Percentiles rank a stretch among this genome's conserved stretches.
Conservation (phyloP, 257 asterid species). For the Parsonsia alboflavescens region DNA sequence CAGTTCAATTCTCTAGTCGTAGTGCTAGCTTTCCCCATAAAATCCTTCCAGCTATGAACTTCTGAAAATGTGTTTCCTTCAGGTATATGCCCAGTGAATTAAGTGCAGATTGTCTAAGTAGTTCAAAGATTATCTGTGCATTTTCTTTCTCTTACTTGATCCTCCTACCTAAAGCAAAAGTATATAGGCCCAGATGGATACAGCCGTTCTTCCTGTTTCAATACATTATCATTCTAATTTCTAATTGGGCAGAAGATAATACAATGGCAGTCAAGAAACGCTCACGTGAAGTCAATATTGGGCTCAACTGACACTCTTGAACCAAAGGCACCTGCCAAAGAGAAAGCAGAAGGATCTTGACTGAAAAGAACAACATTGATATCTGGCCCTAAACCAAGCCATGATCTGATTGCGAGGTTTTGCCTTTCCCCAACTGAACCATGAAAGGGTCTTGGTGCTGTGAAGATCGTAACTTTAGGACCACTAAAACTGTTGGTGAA, state of each 20-base stretch:
- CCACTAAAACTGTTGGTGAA: slow-evolving; percentile 22
- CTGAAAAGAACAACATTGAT: slow-evolving; percentile 71
- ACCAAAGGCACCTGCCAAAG: slow-evolving; percentile 54
- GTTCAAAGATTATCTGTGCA: not conserved
- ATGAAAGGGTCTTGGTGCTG: slow-evolving; percentile 74
- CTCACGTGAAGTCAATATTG: slow-evolving; percentile 85
- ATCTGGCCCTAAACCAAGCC: slow-evolving; percentile 70
- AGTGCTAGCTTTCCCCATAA: not conserved
- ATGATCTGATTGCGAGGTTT: slow-evolving; percentile 71
- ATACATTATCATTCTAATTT: too few relatives aligned
- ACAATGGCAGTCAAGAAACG: slow-evolving; percentile 9
- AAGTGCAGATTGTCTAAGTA: not conserved
- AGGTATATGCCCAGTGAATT: not conserved
- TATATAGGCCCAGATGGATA: not conserved
- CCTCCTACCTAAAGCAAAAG: not conserved
- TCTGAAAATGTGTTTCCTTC: not conserved
- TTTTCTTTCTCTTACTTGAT: not conserved
- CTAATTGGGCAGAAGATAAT: not conserved
- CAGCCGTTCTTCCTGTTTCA: not conserved
- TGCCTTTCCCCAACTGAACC: slow-evolving; percentile 66
- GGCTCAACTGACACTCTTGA: slow-evolving; percentile 69
- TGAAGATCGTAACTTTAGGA: slow-evolving; percentile 60
- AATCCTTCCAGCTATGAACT: not conserved
- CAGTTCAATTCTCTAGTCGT: not conserved
- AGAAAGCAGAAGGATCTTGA: slow-evolving; percentile 62